Conservation (phyloP, 495 filamentous ascomycete genomes). For the Viridothelium virens region DNA sequence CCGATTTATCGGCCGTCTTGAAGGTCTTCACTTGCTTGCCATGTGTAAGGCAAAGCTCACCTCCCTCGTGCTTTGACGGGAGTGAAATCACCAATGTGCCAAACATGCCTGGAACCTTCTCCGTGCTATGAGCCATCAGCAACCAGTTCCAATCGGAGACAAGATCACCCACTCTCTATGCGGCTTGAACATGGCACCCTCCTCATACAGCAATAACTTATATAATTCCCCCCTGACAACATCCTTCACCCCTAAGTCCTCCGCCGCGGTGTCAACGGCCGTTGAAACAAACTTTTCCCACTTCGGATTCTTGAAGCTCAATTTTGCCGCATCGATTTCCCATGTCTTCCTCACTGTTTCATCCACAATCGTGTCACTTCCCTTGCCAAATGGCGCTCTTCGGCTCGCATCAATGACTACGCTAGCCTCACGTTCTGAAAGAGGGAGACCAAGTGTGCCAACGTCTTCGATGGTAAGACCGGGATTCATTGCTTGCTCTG, state of each 20-base stretch:
- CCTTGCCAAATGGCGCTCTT: conserved; percentile 42
- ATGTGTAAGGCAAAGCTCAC: conserved; percentile 43
- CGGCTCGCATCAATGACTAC: conserved; percentile 38
- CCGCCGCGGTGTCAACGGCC: conserved; percentile 23
- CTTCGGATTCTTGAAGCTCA: conserved; percentile 36
- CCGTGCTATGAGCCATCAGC: conserved; percentile 26
- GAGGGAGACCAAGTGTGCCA: conserved; percentile 39
- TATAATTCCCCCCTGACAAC: conserved; percentile 40
- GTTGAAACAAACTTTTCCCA: conserved; percentile 30
- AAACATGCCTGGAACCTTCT: conserved; percentile 51
- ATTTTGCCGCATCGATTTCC: conserved; percentile 43
- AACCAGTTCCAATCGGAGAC: neutral
- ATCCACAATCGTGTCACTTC: conserved; percentile 42
- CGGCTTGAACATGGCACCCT: conserved; percentile 47
- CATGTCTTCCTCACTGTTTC: conserved; percentile 43
- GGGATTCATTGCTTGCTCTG: conserved; percentile 1
- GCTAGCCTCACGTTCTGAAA: conserved; percentile 37
- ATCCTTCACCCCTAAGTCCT: conserved; percentile 12
- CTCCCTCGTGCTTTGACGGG: conserved; percentile 47
- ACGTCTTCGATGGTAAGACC: neutral
- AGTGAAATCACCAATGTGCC: conserved; percentile 49
- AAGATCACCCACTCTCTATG: conserved; percentile 40
- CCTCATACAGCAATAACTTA: conserved; percentile 51
- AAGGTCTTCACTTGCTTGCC: conserved; percentile 33
- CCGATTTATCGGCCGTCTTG: conserved; percentile 29